phyloP scores from a whole-genome alignment of 2,329 filamentous ascomycete genomes.

The Neonectria coccinea region DNA sequence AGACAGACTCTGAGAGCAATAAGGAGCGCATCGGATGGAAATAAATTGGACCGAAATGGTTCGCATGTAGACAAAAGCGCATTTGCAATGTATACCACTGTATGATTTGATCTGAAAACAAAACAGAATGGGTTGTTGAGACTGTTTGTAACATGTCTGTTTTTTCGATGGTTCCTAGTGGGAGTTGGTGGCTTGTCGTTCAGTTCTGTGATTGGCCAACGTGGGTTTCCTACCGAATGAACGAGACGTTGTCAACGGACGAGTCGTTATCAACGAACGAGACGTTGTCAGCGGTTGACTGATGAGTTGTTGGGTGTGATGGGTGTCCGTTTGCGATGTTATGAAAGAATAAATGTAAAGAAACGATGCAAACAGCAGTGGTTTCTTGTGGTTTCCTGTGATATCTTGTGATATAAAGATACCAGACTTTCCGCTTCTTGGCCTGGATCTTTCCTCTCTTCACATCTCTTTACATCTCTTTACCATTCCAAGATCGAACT shows the following conservation, averaged over 20 bases:
- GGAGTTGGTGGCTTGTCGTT: not conserved
- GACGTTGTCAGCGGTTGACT: not conserved
- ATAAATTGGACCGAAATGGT: constrained; percentile 38
- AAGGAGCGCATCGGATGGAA: constrained; percentile 33
- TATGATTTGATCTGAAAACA: constrained; percentile 45
- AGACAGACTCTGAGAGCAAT: constrained; percentile 53
- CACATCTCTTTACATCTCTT: not conserved
- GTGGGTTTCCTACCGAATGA: not conserved
- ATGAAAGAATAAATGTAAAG: not conserved
- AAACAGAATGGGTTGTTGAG: constrained; percentile 20
- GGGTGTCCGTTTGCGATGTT: not conserved
- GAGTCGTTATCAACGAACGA: not conserved
- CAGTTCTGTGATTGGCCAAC: not conserved
- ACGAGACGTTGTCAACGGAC: not conserved
- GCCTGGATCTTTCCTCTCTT: not conserved
- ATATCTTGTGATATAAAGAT: not conserved
- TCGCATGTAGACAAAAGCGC: constrained; percentile 50
- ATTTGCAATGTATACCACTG: constrained; percentile 55
- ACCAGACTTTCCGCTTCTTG: not conserved
- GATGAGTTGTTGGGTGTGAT: not conserved
- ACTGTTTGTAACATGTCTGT: not conserved
- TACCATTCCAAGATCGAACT: not conserved
- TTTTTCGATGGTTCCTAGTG: not conserved
- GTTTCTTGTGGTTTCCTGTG: not conserved
- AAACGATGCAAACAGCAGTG: not conserved